phyloP scores from a whole-genome alignment of 2,329 filamentous ascomycete species.

The Knufia petricola region DNA sequence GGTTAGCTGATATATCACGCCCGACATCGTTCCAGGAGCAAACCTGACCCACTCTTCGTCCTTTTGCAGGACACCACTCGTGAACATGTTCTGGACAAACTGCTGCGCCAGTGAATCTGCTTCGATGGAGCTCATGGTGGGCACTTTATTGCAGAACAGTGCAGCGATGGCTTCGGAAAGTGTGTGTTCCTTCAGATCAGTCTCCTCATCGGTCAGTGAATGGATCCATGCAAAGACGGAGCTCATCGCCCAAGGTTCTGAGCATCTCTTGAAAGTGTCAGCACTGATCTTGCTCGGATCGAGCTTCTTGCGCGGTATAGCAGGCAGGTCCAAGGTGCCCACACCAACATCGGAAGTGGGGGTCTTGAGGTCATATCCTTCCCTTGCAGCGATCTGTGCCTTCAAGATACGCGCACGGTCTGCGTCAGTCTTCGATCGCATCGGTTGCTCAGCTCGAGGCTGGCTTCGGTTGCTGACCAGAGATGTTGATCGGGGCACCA shows the following conservation, averaged over 20 bases:
- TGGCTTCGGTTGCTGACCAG: constrained; percentile 72
- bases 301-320: constrained; percentile 75
- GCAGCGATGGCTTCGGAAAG: constrained; percentile 80
- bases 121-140: constrained; percentile 97
- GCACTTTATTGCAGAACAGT: constrained; percentile 87
- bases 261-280: constrained; percentile 72
- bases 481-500: constrained; percentile 66
- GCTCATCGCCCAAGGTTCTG: constrained; percentile 87
- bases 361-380: constrained; percentile 46
- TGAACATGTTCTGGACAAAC: constrained; percentile 72
- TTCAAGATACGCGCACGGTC: constrained; percentile 49
- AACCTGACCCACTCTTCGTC: constrained; percentile 99
- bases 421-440: constrained; percentile 87
- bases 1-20: constrained; percentile 87
- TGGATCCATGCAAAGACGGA: constrained; percentile 79
- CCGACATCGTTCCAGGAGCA: constrained; percentile 66
- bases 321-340: constrained; percentile 63
- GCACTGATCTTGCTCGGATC: constrained; percentile 72
- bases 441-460: constrained; percentile 69
- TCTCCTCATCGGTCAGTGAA: constrained; percentile 81
- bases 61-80: constrained; percentile 64
- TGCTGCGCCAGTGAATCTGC: constrained; percentile 74
- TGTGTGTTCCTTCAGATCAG: constrained; percentile 72
- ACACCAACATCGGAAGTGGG: constrained; percentile 39
- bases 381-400: constrained; percentile 40